These are phyloP conservation scores for Monosporozyma solicola DNA, from an alignment of 805 yeast genomes.

Conservation along the genomic window DNA sequence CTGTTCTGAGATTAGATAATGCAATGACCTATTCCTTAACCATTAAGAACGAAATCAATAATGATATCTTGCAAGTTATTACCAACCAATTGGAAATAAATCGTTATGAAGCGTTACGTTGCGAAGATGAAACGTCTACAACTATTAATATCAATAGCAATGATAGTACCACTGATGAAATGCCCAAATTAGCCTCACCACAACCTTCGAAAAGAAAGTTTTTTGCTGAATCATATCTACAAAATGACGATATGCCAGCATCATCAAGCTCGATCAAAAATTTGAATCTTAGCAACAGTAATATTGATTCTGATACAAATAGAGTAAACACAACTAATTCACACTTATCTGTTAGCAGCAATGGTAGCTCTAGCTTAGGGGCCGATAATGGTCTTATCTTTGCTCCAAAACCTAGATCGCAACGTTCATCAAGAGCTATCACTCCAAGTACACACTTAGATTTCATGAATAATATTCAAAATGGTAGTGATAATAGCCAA, in stretches of 20 bases:
- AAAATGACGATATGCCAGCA: conserved; percentile 35
- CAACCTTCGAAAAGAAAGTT: conserved; percentile 23
- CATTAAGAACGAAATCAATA: conserved; percentile 71
- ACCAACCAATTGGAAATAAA: conserved; percentile 51
- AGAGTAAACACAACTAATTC: conserved; percentile 14
- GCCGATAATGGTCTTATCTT: not conserved
- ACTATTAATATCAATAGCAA: not conserved
- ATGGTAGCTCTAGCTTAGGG: not conserved
- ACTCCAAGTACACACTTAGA: conserved; percentile 14
- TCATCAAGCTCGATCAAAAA: conserved; percentile 11
- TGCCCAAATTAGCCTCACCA: conserved; percentile 17
- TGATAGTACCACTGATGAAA: not conserved
- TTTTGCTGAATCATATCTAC: conserved; percentile 36
- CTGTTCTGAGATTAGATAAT: conserved; percentile 62
- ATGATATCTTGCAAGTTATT: conserved; percentile 53
- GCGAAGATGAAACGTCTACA: not conserved
- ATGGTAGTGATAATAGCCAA: not conserved
- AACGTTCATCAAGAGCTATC: conserved; percentile 14
- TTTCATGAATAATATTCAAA: not conserved
- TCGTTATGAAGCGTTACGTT: conserved; percentile 1
- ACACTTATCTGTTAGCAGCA: conserved; percentile 6
- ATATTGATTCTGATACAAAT: conserved; percentile 2
- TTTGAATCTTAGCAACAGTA: conserved; percentile 1
- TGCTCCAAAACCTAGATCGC: not conserved
- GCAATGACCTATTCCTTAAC: conserved; percentile 66